Base-by-base conservation (phyloP, 176 grass and related monocot species). In the Cocos nucifera region DNA sequence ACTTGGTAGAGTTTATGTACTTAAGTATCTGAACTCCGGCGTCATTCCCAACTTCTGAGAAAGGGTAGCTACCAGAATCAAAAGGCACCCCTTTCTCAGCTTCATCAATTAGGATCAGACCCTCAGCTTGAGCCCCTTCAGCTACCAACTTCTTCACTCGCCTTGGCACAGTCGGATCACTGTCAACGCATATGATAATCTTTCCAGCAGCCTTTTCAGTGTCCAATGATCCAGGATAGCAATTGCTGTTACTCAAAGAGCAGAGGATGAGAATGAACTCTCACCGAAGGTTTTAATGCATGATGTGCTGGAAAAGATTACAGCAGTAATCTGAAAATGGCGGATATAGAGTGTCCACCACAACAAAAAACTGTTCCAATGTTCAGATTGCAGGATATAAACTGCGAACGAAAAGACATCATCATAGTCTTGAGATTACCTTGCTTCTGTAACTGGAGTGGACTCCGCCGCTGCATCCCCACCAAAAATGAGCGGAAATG, bases 161-260 rank as follows among this genome's bases (percentile, higher is more conserved):
- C 53, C 93, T 78, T 55, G 87, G 78, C 53, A 88, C 81, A 44
- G 65, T 80, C 32, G 81, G 61, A 64, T 83, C 84, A 17, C 78
- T 88, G 65, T 82, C 66, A 1, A 91, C 69, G 49, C 92, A 97
- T 20, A 88, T 75, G 69, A 97, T 73, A 64, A 97, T 97, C 82
- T 85, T 97, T 2, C 92, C 92, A 49, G 82, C 51, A 30, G 75
- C 79, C 74, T 97, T 97, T 56, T 78, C 58, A 19, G 63, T 28
- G 68, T 97, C 92, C 21, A 97, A 12, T 52, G 92, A 97, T 22
- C 92, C 87, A n/a, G 92, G 92, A 79, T 85, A 88, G 30, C 92
- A 91, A 64, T 97, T 97, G 67, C 92, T 90, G 75, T 58, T 60
- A 68, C 22, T 52, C 25, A 35, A 51, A 62, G 53, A 19, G 22